phyloP scores from a whole-genome alignment of 345 rosid genomes.

The Aurinia saxatilis region DNA sequence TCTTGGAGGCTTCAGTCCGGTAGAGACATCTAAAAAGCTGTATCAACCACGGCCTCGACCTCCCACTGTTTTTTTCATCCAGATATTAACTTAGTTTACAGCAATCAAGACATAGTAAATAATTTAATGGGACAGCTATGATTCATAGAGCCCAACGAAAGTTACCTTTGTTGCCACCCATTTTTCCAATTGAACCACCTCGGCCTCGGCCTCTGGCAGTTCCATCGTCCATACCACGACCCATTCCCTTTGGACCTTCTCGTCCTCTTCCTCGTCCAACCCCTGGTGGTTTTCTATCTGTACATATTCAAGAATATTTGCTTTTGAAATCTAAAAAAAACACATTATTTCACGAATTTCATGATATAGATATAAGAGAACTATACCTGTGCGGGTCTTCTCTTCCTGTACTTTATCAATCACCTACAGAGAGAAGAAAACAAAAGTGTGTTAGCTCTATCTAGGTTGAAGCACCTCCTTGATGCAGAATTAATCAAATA shows the following conservation, averaged over 20 bases:
- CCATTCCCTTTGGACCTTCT: slow-evolving; percentile 21
- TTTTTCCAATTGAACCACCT: too few species aligned
- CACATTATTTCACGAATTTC: too few species aligned
- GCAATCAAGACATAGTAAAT: too few species aligned
- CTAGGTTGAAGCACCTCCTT: neutral
- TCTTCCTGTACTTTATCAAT: slow-evolving; percentile 32
- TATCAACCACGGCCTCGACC: too few species aligned
- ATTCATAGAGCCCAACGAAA: too few species aligned
- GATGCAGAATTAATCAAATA: neutral
- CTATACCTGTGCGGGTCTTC: slow-evolving; percentile 30
- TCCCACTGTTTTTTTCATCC: too few species aligned
- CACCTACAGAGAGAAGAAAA: slow-evolving; percentile 9
- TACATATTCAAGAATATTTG: neutral
- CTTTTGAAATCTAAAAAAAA: too few species aligned
- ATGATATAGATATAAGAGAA: neutral
- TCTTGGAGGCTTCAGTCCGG: neutral
- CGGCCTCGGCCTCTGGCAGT: too few species aligned
- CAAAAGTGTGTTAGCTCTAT: neutral
- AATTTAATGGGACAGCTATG: too few species aligned
- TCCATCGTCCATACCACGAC: neutral
- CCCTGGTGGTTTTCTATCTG: slow-evolving; percentile 35
- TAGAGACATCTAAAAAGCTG: neutral
- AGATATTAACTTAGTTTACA: too few species aligned
- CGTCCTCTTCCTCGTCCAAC: slow-evolving; percentile 29
- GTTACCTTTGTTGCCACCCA: too few species aligned